These are phyloP conservation scores for Ormosia emarginata DNA, from an alignment of 306 rosid species.

Conservation along the genomic window DNA sequence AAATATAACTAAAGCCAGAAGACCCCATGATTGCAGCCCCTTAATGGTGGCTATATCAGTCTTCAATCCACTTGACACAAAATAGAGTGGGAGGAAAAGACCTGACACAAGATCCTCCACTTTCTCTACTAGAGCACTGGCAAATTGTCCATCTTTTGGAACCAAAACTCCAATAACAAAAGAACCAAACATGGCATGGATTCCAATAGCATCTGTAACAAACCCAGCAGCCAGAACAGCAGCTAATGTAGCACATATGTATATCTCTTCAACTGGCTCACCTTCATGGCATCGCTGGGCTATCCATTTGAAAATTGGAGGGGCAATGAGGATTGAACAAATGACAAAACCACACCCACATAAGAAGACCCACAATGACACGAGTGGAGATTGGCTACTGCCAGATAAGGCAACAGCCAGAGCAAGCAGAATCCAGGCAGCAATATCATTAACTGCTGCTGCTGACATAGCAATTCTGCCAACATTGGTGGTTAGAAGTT, in stretches of 20 bases:
- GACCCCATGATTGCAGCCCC: conserved; percentile 84
- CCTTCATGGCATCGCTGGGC: conserved; percentile 62
- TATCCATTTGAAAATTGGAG: conserved; percentile 69
- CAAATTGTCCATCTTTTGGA: conserved; percentile 75
- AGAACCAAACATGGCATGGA: conserved; percentile 93
- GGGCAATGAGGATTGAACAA: conserved; percentile 34
- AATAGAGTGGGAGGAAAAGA: conserved; percentile 75
- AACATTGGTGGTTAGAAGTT: conserved; percentile 74
- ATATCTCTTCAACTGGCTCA: conserved; percentile 65
- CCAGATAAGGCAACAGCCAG: conserved; percentile 81
- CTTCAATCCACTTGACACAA: conserved; percentile 89
- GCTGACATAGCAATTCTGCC: conserved; percentile 91
- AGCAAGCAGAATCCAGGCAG: conserved; percentile 94
- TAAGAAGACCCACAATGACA: conserved; percentile 74
- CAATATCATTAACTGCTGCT: conserved; percentile 88
- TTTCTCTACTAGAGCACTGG: conserved; percentile 73
- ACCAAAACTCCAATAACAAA: conserved; percentile 74
- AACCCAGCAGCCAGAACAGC: conserved; percentile 80
- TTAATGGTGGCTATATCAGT: conserved; percentile 72
- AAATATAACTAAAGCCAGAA: conserved; percentile 57
- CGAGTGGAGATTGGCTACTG: conserved; percentile 49
- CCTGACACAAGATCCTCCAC: conserved; percentile 90
- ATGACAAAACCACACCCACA: conserved; percentile 58
- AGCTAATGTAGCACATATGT: conserved; percentile 65
- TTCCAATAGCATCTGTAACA: conserved; percentile 75